These are phyloP conservation scores for Colletotrichum truncatum DNA, from an alignment of 2,329 filamentous ascomycete species.

Conservation along the genomic window DNA sequence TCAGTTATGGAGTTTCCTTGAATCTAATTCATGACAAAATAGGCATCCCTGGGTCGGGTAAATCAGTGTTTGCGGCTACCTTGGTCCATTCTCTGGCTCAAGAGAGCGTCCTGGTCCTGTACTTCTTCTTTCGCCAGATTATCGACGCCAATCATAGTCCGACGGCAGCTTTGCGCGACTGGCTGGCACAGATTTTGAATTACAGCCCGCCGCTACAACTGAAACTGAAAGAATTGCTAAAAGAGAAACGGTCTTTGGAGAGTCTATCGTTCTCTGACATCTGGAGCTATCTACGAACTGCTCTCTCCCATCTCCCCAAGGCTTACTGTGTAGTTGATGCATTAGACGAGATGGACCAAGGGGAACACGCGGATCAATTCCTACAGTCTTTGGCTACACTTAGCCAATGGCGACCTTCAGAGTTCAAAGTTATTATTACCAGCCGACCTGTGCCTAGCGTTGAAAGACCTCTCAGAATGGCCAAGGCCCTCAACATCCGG, in stretches of 20 bases:
- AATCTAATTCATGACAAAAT: background rate
- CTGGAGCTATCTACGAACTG: slow-evolving; percentile 40
- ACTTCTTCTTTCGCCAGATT: slow-evolving; percentile 51
- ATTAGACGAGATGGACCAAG: slow-evolving; percentile 57
- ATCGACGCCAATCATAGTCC: slow-evolving; percentile 45
- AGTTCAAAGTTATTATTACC: slow-evolving; percentile 53
- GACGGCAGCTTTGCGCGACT: slow-evolving; percentile 42
- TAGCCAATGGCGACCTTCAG: slow-evolving; percentile 38
- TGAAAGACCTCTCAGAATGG: slow-evolving; percentile 40
- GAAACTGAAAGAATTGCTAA: slow-evolving; percentile 30
- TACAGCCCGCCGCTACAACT: slow-evolving; percentile 41
- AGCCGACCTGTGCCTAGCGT: slow-evolving; percentile 47
- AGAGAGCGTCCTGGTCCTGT: slow-evolving; percentile 39
- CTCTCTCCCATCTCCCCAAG: slow-evolving; percentile 32
- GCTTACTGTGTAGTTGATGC: slow-evolving; percentile 53
- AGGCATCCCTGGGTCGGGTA: slow-evolving; percentile 46
- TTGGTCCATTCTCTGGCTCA: background rate
- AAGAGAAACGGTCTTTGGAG: slow-evolving; percentile 9
- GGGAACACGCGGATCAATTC: slow-evolving; percentile 40
- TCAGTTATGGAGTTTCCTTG: background rate
- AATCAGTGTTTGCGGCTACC: slow-evolving; percentile 11
- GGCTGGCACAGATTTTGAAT: slow-evolving; percentile 41
- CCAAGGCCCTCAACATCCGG: slow-evolving; percentile 41
- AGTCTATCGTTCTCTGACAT: slow-evolving; percentile 36
- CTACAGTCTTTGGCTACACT: slow-evolving; percentile 43